phyloP scores from a whole-genome alignment of 495 filamentous ascomycete species.

The Aspergillus sclerotiicarbonarius region DNA sequence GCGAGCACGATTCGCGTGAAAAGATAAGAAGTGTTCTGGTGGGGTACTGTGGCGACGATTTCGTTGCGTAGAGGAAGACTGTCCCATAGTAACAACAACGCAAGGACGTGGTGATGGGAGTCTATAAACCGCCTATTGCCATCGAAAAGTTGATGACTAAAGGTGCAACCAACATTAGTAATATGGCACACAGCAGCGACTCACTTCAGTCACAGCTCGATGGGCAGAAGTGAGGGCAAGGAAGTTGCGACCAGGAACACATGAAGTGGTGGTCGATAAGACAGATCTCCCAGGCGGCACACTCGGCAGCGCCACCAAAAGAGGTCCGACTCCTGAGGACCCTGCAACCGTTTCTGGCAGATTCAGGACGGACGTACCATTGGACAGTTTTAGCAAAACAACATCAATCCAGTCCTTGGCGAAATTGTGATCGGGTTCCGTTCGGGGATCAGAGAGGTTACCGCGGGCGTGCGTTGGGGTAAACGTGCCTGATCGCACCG shows the following conservation, averaged over 20 bases:
- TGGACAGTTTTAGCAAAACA: conserved; percentile 14
- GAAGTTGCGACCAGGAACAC: not conserved
- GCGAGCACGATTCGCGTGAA: conserved; percentile 23
- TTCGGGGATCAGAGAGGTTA: not conserved
- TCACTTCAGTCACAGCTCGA: not conserved
- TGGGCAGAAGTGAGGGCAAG: not conserved
- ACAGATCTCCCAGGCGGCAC: conserved; percentile 12
- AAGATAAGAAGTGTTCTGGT: conserved; percentile 21
- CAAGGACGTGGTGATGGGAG: conserved; percentile 16
- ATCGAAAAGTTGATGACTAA: conserved; percentile 28
- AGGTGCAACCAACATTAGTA: conserved; percentile 22
- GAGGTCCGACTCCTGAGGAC: not conserved
- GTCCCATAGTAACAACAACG: conserved; percentile 47
- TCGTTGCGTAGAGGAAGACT: conserved; percentile 46
- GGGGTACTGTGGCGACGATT: conserved; percentile 31
- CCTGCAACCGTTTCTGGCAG: not conserved
- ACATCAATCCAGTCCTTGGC: not conserved
- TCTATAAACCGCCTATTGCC: conserved; percentile 34
- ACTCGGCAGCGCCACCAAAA: conserved; percentile 6
- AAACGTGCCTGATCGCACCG: not conserved
- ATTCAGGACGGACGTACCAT: conserved; percentile 22
- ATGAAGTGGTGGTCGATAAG: conserved; percentile 2
- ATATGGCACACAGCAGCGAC: conserved; percentile 5
- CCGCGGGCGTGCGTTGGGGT: not conserved
- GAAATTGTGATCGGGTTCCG: not conserved